Evolutionary conservation across 192 early-diverging fungal species (phyloP).

Genomic region (Coemansia sp.): DNA sequence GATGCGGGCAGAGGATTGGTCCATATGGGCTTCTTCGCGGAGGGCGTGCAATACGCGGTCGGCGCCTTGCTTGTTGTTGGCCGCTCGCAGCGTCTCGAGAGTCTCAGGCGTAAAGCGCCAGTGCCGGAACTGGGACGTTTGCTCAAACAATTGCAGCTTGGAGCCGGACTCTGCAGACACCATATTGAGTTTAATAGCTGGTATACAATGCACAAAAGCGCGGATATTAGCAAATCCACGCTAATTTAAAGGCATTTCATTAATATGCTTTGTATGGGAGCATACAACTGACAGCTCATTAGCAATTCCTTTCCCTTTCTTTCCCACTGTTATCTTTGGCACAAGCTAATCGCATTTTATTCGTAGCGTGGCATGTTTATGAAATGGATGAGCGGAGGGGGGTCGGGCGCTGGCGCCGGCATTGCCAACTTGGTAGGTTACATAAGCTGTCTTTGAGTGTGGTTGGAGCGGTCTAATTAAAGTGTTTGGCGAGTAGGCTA

Average conservation of each 20-base stretch:
- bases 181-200: background rate
- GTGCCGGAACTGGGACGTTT: constrained; percentile 72
- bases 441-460: no score
- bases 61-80: constrained; percentile 58
- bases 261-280: background rate
- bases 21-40: constrained; percentile 56
- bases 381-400: constrained; percentile 64
- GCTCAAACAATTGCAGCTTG: constrained; percentile 58
- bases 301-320: background rate
- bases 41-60: constrained; percentile 61
- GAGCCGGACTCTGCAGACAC: background rate
- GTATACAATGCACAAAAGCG: background rate
- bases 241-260: background rate
- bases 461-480: background rate
- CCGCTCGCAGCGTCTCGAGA: constrained; percentile 59
- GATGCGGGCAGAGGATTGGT: constrained; percentile 20
- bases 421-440: constrained; percentile 12
- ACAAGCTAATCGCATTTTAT: background rate
- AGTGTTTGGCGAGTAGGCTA: constrained; percentile 20
- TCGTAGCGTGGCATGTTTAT: constrained; percentile 56
- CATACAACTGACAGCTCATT: background rate
- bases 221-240: background rate
- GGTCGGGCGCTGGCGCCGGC: constrained; percentile 24
- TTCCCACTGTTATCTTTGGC: background rate
- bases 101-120: constrained; percentile 65